These are phyloP conservation scores for Emmonsiellopsis sp. DNA, from an alignment of 2,329 filamentous ascomycete genomes.

Conservation along the genomic window DNA sequence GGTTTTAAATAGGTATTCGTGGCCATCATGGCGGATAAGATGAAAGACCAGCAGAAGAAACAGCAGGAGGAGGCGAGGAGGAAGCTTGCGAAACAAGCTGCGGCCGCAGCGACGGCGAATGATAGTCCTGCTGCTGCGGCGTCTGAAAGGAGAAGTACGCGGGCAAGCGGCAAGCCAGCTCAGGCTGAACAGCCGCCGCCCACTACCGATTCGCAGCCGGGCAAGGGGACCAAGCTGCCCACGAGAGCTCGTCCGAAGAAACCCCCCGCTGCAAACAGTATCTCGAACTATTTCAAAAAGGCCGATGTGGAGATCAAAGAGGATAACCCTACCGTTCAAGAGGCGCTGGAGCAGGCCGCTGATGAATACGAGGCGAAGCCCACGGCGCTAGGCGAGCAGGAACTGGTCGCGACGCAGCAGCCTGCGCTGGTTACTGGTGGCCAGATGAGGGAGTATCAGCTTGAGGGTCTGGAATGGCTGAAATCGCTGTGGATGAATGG, in stretches of 20 bases:
- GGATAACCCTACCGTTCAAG: constrained; percentile 45
- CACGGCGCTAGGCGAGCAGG: constrained; percentile 52
- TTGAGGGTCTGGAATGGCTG: constrained; percentile 94
- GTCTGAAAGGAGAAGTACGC: constrained; percentile 23
- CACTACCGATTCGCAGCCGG: constrained; percentile 7
- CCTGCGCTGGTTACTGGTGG: constrained; percentile 78
- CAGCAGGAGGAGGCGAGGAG: constrained; percentile 36
- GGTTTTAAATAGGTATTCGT: constrained; percentile 32
- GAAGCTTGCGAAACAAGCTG: constrained; percentile 26
- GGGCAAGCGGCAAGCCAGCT: constrained; percentile 20
- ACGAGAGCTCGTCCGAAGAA: constrained; percentile 23
- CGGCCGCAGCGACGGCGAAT: constrained; percentile 21
- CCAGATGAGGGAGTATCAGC: constrained; percentile 85
- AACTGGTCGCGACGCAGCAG: constrained; percentile 73
- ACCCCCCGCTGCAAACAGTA: constrained; percentile 32
- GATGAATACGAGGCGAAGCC: constrained; percentile 50
- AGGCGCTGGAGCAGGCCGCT: constrained; percentile 50
- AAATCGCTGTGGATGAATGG: constrained; percentile 75
- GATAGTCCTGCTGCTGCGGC: constrained; percentile 9
- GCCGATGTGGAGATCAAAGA: constrained; percentile 47
- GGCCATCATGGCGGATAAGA: constrained; percentile 42
- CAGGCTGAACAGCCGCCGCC: constrained; percentile 13
- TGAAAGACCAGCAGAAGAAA: constrained; percentile 35
- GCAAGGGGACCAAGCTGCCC: constrained; percentile 11
- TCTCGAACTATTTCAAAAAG: constrained; percentile 54